Conservation (phyloP, 305 asterid species). For the Coffea humblotiana region DNA sequence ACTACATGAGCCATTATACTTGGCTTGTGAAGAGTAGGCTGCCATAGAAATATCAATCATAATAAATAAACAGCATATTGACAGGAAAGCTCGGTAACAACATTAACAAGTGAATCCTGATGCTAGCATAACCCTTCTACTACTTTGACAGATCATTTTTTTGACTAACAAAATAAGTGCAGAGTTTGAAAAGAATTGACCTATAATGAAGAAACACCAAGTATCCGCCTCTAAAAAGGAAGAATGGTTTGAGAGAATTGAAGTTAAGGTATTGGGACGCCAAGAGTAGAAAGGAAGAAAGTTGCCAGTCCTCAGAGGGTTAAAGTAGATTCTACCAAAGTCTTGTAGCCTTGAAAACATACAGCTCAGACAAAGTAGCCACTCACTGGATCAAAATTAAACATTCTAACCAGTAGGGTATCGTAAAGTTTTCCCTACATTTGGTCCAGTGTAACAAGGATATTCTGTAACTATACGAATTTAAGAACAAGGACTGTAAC, state of each 20-base stretch:
- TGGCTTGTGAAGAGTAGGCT: constrained; percentile 99
- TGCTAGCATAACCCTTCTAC: neutral
- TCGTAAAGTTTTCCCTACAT: neutral
- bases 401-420: neutral
- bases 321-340: neutral
- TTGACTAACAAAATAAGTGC: too few relatives aligned
- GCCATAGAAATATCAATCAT: constrained; percentile 32
- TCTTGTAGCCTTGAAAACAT: neutral
- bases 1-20: constrained; percentile 99
- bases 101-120: neutral
- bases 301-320: neutral
- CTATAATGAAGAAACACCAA: too few relatives aligned
- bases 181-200: too few relatives aligned
- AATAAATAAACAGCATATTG: constrained; percentile 21
- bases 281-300: too few relatives aligned
- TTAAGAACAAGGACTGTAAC: neutral
- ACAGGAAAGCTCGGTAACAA: constrained; percentile 15
- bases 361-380: neutral
- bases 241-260: neutral
- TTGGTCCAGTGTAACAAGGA: neutral
- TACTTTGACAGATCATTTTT: neutral
- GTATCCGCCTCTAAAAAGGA: neutral
- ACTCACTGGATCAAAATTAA: neutral
- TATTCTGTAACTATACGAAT: too few relatives aligned
- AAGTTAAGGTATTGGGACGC: neutral